Conservation (phyloP, 345 rosid genomes). For the Garcia nutans region DNA sequence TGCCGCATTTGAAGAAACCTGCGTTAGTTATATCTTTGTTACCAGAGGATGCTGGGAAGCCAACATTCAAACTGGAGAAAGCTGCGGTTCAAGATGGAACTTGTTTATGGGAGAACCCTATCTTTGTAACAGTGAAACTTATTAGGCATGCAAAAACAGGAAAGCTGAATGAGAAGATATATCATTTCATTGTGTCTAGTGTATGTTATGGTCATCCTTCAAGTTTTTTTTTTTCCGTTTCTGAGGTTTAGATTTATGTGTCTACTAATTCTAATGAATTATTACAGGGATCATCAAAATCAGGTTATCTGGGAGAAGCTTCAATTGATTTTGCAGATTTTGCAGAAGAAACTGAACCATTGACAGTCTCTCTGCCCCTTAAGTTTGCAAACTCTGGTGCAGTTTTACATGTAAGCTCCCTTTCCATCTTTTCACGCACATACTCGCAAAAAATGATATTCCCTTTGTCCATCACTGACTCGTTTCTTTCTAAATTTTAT, state of each 20-base stretch:
- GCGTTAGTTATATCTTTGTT: constrained; percentile 33
- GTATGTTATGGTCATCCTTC: constrained; percentile 13
- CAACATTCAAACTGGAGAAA: constrained; percentile 34
- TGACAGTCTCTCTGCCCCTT: constrained; percentile 34
- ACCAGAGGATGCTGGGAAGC: constrained; percentile 36
- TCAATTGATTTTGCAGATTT: constrained; percentile 39
- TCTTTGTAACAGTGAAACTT: constrained; percentile 30
- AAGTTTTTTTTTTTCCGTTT: background rate
- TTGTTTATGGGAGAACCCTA: constrained; percentile 34
- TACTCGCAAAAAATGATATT: background rate
- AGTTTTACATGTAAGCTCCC: constrained; percentile 26
- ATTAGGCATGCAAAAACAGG: constrained; percentile 29
- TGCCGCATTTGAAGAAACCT: constrained; percentile 76
- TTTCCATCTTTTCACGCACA: background rate
- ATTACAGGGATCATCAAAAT: constrained; percentile 34
- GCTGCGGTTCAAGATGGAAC: constrained; percentile 29
- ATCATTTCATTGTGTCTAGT: constrained; percentile 33
- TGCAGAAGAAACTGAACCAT: constrained; percentile 27
- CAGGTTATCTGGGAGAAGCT: constrained; percentile 35
- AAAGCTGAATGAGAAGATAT: constrained; percentile 32
- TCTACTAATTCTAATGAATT: background rate
- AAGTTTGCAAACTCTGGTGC: constrained; percentile 38
- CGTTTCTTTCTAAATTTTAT: background rate
- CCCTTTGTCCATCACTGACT: background rate
- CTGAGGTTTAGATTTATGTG: background rate